Conservation (phyloP, 495 filamentous ascomycete genomes). For the Immersiella caudata region DNA sequence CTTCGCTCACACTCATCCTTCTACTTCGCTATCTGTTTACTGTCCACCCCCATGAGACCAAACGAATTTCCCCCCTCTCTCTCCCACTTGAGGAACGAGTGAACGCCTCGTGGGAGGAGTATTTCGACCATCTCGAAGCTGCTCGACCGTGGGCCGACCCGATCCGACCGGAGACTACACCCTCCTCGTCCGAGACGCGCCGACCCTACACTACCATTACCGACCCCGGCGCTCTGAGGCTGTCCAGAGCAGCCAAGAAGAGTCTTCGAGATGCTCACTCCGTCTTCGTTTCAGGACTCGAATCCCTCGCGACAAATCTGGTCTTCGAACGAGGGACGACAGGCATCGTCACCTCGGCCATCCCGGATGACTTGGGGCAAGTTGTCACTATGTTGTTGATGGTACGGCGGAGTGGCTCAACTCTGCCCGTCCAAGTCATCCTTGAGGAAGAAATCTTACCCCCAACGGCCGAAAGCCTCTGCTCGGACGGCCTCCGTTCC, state of each 20-base stretch:
- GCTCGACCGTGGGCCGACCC: neutral
- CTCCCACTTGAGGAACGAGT: neutral
- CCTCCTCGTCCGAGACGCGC: neutral
- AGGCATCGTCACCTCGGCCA: slow-evolving; percentile 56
- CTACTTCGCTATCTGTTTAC: neutral
- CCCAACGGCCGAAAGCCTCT: slow-evolving; percentile 54
- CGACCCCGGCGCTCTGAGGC: neutral
- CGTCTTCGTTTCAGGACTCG: slow-evolving; percentile 45
- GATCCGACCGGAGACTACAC: neutral
- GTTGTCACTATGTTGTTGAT: slow-evolving; percentile 57
- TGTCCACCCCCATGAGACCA: neutral
- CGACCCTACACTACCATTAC: neutral
- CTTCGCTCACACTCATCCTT: neutral
- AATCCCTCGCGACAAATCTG: slow-evolving; percentile 40
- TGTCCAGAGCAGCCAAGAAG: neutral
- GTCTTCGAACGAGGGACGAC: slow-evolving; percentile 51
- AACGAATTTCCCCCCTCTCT: neutral
- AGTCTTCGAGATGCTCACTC: neutral
- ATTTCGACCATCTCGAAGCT: neutral
- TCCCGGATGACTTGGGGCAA: slow-evolving; percentile 33
- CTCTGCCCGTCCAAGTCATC: slow-evolving; percentile 61
- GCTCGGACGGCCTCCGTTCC: slow-evolving; percentile 52
- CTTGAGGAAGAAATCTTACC: slow-evolving; percentile 50
- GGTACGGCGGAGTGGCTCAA: slow-evolving; percentile 59
- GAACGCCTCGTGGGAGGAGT: neutral